These are phyloP conservation scores for Colletotrichum sublineola DNA, from an alignment of 2,329 filamentous ascomycete species.

Conservation along the genomic window DNA sequence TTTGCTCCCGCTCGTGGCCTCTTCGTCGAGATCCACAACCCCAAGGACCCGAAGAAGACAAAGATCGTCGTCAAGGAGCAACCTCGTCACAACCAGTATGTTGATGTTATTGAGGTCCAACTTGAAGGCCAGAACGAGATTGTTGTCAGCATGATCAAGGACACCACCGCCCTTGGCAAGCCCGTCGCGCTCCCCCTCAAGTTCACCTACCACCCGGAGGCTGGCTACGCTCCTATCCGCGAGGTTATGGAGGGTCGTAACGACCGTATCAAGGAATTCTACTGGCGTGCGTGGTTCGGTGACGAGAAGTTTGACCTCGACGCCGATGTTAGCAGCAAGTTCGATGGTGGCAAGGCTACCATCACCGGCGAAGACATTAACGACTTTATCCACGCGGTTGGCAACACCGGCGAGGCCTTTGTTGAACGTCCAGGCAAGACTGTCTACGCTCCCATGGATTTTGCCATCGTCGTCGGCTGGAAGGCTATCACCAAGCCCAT, in stretches of 20 bases:
- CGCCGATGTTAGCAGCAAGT: conserved; percentile 85
- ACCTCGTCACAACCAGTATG: conserved; percentile 84
- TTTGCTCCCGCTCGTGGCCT: conserved; percentile 89
- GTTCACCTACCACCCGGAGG: conserved; percentile 95
- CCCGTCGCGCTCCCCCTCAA: conserved; percentile 86
- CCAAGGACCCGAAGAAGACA: conserved; percentile 86
- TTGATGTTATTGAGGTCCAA: conserved; percentile 90
- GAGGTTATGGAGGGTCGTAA: conserved; percentile 98
- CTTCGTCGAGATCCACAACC: conserved; percentile 87
- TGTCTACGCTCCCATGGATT: conserved; percentile 98
- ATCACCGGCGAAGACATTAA: conserved; percentile 95
- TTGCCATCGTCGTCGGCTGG: conserved; percentile 97
- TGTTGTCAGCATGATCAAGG: conserved; percentile 90
- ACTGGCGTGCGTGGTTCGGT: conserved; percentile 98
- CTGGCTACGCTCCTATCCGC: conserved; percentile 95
- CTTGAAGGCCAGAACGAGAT: conserved; percentile 83
- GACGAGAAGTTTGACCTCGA: conserved; percentile 87
- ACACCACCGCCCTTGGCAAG: conserved; percentile 86
- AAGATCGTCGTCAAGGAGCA: conserved; percentile 90
- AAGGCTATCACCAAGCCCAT: conserved; percentile 99
- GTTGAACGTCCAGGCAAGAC: conserved; percentile 95
- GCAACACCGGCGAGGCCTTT: conserved; percentile 97
- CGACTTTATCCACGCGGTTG: conserved; percentile 98
- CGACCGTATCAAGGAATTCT: conserved; percentile 99
- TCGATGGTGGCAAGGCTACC: conserved; percentile 88